phyloP scores from a whole-genome alignment of 2,329 filamentous ascomycete species.

The Diaporthe sp. region DNA sequence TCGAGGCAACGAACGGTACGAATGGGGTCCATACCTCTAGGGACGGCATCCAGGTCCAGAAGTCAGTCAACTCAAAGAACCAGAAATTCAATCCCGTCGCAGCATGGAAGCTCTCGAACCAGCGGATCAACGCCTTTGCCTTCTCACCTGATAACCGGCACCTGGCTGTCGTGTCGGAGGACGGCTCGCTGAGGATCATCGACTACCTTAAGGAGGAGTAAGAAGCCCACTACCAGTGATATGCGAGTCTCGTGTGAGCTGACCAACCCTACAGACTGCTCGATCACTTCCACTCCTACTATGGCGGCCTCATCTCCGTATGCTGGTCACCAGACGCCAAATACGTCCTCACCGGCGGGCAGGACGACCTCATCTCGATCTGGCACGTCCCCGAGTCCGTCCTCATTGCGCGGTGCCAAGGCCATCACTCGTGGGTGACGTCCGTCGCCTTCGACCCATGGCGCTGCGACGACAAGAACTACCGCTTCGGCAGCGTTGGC shows the following conservation, averaged over 20 bases:
- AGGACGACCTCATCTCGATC: constrained; percentile 96
- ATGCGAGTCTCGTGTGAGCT: background rate
- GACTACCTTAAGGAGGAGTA: constrained; percentile 93
- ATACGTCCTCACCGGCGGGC: constrained; percentile 93
- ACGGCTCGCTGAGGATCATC: constrained; percentile 89
- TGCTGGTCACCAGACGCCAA: constrained; percentile 98
- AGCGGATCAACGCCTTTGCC: constrained; percentile 89
- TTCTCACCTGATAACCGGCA: constrained; percentile 92
- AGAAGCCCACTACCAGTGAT: constrained; percentile 46
- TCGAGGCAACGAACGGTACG: constrained; percentile 50
- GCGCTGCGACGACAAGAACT: constrained; percentile 95
- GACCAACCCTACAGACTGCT: constrained; percentile 70
- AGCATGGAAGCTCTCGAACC: constrained; percentile 92
- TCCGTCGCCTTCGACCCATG: constrained; percentile 95
- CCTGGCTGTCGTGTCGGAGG: constrained; percentile 90
- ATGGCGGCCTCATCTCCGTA: constrained; percentile 91
- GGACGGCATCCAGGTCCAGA: constrained; percentile 78
- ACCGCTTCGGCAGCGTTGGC: constrained; percentile 95
- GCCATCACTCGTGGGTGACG: constrained; percentile 96
- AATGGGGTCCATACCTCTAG: constrained; percentile 49
- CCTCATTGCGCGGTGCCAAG: constrained; percentile 92
- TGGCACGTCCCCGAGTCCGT: constrained; percentile 89
- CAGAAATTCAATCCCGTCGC: constrained; percentile 95
- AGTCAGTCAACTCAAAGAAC: constrained; percentile 93
- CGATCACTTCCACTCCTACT: constrained; percentile 90